Percentiles rank a stretch among this genome's conserved stretches.
phyloP scores from a whole-genome alignment of 1,284 basidiomycete genomes.

The Malassezia obtusa region DNA sequence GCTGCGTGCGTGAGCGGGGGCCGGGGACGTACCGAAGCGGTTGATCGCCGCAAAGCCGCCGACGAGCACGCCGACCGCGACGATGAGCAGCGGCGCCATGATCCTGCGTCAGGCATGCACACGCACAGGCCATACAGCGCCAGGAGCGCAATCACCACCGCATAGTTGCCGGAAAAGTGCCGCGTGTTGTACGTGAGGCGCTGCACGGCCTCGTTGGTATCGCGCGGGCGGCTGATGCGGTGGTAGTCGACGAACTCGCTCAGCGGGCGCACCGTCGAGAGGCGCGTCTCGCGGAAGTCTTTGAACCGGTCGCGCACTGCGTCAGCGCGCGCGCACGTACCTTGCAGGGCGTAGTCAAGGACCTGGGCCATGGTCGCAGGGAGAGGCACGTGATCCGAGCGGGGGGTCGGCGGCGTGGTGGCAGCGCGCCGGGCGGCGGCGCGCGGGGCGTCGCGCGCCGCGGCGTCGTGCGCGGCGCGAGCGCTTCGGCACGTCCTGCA shows the following conservation, averaged over 20 bases:
- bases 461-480: too few relatives aligned
- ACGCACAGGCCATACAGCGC: conserved; percentile 81
- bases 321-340: background rate
- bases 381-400: background rate
- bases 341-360: conserved; percentile 14
- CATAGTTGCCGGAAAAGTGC: conserved; percentile 60
- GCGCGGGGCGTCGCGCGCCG: too few relatives aligned
- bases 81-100: conserved; percentile 68
- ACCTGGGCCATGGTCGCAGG: conserved; percentile 14
- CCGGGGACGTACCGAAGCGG: conserved; percentile 62
- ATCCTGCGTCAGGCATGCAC: conserved; percentile 34
- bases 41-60: conserved; percentile 85
- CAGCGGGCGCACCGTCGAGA: conserved; percentile 69
- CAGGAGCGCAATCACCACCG: conserved; percentile 67
- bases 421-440: too few relatives aligned
- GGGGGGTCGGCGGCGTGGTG: background rate
- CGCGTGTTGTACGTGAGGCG: conserved; percentile 84
- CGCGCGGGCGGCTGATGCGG: conserved; percentile 62
- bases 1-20: conserved; percentile 14
- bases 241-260: conserved; percentile 66
- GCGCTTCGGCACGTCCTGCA: too few relatives aligned
- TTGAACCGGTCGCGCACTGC: conserved; percentile 34
- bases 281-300: conserved; percentile 59
- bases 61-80: conserved; percentile 77
- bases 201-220: conserved; percentile 57